Evolutionary conservation across 257 asterid genomes (phyloP).

Genomic region (Solanum lignicaule): DNA sequence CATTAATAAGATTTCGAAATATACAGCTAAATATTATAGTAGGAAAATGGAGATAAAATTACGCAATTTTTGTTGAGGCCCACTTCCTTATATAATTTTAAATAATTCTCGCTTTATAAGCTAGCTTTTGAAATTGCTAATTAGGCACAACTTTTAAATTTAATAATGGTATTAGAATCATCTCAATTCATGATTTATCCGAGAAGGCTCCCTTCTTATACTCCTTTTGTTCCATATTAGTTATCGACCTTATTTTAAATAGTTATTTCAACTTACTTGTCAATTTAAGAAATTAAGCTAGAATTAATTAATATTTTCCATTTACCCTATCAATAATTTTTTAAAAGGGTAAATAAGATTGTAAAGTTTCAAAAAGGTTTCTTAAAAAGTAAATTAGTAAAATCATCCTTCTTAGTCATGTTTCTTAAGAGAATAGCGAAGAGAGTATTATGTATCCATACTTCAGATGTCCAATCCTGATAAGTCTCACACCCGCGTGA

Average conservation of each 20-base stretch:
- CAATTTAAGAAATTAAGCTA: too few relatives aligned
- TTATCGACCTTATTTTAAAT: too few relatives aligned
- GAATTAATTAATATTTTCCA: too few relatives aligned
- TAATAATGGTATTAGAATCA: background rate
- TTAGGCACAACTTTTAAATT: background rate
- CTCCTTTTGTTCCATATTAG: background rate
- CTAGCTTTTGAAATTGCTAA: background rate
- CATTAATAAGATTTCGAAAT: background rate
- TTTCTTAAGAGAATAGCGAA: too few relatives aligned
- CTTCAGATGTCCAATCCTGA: background rate
- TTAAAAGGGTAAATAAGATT: too few relatives aligned
- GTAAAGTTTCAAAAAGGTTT: too few relatives aligned
- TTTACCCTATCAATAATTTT: background rate
- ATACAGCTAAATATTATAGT: background rate
- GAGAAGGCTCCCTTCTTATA: background rate
- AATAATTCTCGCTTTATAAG: background rate
- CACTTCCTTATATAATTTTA: background rate
- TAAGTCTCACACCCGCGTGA: fast-evolving
- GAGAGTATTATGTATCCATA: background rate
- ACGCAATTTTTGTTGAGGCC: background rate
- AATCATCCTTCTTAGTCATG: too few relatives aligned
- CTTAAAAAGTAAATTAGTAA: background rate
- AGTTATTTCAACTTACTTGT: too few relatives aligned
- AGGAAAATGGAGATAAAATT: background rate
- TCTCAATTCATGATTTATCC: background rate